A percentile compares a stretch with the other conserved stretches of the same genome.
Evolutionary conservation across 2,329 filamentous ascomycete genomes (phyloP).

Genomic region (Aspergillus calidoustus): DNA sequence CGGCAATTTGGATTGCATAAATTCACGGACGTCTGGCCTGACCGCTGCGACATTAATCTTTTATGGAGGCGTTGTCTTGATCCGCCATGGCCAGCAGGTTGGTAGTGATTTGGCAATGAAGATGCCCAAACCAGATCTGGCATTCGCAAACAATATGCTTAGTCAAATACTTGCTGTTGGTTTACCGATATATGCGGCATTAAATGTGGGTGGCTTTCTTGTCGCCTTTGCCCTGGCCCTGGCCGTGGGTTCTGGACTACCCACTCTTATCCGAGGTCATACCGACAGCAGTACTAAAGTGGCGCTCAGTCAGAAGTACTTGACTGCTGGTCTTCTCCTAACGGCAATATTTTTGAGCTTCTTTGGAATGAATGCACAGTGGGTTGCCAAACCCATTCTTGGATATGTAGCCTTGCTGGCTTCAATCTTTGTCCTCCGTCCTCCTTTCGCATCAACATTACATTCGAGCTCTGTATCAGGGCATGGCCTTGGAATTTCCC

Average conservation of each 20-base stretch:
- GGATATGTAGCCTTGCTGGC: constrained; percentile 54
- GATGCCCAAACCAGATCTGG: constrained; percentile 25
- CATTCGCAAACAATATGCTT: constrained; percentile 27
- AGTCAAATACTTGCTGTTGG: constrained; percentile 48
- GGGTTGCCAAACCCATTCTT: constrained; percentile 44
- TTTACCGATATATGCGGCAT: constrained; percentile 61
- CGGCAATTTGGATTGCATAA: constrained; percentile 26
- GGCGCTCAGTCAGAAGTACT: constrained; percentile 33
- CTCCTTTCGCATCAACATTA: constrained; percentile 43
- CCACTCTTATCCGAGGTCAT: constrained; percentile 27
- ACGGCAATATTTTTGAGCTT: constrained; percentile 31
- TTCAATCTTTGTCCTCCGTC: constrained; percentile 55
- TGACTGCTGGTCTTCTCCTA: constrained; percentile 32
- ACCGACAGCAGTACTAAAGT: constrained; percentile 20
- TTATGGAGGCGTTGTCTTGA: constrained; percentile 34
- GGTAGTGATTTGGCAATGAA: constrained; percentile 16
- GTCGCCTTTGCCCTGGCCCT: constrained; percentile 58
- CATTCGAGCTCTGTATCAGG: constrained; percentile 22
- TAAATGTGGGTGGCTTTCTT: constrained; percentile 59
- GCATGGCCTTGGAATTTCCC: constrained; percentile 29
- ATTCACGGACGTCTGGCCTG: constrained; percentile 31
- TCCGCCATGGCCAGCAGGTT: constrained; percentile 23
- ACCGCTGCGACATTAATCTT: constrained; percentile 39
- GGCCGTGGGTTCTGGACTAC: constrained; percentile 52
- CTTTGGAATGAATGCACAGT: constrained; percentile 35